Percentiles rank a stretch among this genome's conserved stretches.
Evolutionary conservation across 495 filamentous ascomycete genomes (phyloP).

Genomic region (Hyaloscypha finlandica): DNA sequence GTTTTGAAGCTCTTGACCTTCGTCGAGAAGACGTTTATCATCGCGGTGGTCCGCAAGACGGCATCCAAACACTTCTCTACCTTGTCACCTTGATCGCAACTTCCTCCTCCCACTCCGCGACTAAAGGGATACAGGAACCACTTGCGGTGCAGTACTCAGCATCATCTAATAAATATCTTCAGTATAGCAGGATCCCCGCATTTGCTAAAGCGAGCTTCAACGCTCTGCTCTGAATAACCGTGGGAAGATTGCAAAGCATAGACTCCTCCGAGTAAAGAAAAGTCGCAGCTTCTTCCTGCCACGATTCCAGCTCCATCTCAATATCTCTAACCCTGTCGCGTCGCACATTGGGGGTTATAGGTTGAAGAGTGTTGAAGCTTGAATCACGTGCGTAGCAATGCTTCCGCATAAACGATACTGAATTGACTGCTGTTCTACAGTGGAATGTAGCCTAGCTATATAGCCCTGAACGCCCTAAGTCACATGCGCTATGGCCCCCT

Average conservation of each 20-base stretch:
- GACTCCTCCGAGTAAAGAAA: conserved; percentile 44
- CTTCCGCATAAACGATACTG: no score
- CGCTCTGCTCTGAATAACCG: conserved; percentile 57
- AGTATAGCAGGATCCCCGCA: conserved; percentile 55
- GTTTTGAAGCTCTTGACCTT: conserved; percentile 11
- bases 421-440: no score
- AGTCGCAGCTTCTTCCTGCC: conserved; percentile 46
- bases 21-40: conserved; percentile 38
- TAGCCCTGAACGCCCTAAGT: no score
- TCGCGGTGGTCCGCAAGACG: conserved; percentile 36
- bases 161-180: conserved; percentile 56
- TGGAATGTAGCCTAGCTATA: no score
- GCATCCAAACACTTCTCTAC: conserved; percentile 8
- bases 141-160: background rate
- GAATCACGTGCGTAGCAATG: no score
- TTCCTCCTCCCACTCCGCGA: background rate
- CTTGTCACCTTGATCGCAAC: conserved; percentile 1
- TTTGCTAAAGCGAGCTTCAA: conserved; percentile 55
- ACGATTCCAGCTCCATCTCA: conserved; percentile 39
- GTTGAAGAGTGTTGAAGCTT: no score
- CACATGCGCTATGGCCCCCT: no score
- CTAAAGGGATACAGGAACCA: no score
- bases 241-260: conserved; percentile 47
- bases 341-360: conserved; percentile 41
- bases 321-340: conserved; percentile 23